Conservation (phyloP, 2,329 filamentous ascomycete genomes). For the Mycogone perniciosa region DNA sequence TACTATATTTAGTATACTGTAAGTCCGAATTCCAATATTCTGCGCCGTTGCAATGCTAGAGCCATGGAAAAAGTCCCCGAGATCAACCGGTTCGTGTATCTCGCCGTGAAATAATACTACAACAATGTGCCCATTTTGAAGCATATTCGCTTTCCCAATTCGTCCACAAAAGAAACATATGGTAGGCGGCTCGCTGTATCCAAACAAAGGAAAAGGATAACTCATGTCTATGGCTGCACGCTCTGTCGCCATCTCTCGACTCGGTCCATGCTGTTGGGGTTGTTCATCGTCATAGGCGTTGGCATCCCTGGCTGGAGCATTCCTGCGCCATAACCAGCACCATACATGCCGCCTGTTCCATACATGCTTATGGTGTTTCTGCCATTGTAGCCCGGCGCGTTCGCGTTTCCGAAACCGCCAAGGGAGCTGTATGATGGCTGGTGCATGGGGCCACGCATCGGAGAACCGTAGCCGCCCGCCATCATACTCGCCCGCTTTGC, state of each 20-base stretch:
- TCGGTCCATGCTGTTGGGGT: conserved; percentile 25
- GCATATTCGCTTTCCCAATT: no score
- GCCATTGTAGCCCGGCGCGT: conserved; percentile 2
- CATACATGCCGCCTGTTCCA: conserved; percentile 20
- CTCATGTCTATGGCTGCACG: conserved; percentile 26
- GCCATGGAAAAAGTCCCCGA: no score
- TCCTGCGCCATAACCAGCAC: conserved; percentile 14
- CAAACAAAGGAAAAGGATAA: neutral
- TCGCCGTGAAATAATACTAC: neutral
- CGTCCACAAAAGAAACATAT: neutral
- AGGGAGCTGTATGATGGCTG: conserved; percentile 22
- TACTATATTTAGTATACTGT: neutral
- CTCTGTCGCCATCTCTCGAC: conserved; percentile 40
- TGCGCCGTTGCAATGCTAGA: neutral
- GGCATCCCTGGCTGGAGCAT: conserved; percentile 23
- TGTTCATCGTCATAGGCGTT: conserved; percentile 21
- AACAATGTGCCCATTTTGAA: neutral
- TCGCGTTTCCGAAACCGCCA: conserved; percentile 17
- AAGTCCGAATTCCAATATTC: neutral
- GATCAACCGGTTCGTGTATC: no score
- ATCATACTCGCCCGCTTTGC: conserved; percentile 24
- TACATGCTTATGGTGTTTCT: conserved; percentile 18
- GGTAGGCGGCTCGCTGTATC: neutral
- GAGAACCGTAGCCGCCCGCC: conserved; percentile 21
- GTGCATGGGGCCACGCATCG: conserved; percentile 18